phyloP scores from a whole-genome alignment of 2,329 filamentous ascomycete genomes.

The Arthroderma uncinatum region DNA sequence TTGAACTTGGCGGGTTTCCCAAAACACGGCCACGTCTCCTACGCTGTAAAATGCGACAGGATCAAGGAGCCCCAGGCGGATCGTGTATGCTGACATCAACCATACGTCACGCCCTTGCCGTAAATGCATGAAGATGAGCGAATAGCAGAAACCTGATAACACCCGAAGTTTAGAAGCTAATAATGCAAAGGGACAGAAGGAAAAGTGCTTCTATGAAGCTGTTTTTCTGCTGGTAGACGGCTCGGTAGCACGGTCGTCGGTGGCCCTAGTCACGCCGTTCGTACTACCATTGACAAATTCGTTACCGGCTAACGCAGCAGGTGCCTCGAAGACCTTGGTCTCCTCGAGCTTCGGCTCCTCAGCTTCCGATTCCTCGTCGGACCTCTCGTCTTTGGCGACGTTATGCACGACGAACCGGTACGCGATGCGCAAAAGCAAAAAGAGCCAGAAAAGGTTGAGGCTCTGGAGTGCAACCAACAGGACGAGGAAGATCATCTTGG shows the following conservation, averaged over 20 bases:
- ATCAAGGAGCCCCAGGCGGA: not conserved
- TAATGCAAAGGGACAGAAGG: not conserved
- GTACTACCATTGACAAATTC: not conserved
- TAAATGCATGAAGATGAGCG: not conserved
- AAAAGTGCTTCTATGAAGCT: not conserved
- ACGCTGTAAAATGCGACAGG: not conserved
- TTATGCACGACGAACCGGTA: slow-evolving; percentile 33
- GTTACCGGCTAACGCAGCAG: not conserved
- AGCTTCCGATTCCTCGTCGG: slow-evolving; percentile 32
- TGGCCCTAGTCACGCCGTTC: not conserved
- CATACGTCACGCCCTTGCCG: not conserved
- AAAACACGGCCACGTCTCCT: not conserved
- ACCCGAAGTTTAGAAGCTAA: not conserved
- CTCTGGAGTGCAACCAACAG: slow-evolving; percentile 36
- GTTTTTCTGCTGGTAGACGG: not conserved
- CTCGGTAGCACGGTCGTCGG: not conserved
- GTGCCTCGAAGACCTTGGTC: not conserved
- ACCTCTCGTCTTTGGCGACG: slow-evolving; percentile 33
- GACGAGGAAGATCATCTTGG: slow-evolving; percentile 36
- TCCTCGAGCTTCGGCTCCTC: not conserved
- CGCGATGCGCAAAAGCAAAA: slow-evolving; percentile 35
- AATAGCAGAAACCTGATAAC: not conserved
- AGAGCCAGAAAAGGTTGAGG: slow-evolving; percentile 40
- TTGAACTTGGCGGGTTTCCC: not conserved
- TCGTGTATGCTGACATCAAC: not conserved